phyloP scores from a whole-genome alignment of 768 basidiomycete genomes.

The Russula foetens region DNA sequence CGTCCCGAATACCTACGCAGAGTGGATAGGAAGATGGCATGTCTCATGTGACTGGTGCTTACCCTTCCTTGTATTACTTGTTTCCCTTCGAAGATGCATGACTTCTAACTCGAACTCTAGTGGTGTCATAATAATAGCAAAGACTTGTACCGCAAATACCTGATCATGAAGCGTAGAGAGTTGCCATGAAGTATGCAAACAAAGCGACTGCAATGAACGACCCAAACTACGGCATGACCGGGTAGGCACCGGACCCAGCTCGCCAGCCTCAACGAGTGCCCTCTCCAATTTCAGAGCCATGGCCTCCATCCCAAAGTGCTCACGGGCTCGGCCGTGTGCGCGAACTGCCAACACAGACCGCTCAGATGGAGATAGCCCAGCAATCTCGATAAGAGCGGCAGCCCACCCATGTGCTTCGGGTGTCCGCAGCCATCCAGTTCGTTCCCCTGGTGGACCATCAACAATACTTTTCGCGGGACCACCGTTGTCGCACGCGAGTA shows the following conservation, averaged over 20 bases:
- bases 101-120: no score
- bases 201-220: conserved; percentile 2
- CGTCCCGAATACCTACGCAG: no score
- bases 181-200: conserved; percentile 14
- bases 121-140: no score
- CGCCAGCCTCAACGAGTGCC: conserved; percentile 45
- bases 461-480: conserved; percentile 88
- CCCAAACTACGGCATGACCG: conserved; percentile 4
- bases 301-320: conserved; percentile 67
- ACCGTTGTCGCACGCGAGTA: conserved; percentile 79
- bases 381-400: conserved; percentile 52
- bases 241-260: conserved; percentile 40
- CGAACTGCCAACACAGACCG: conserved; percentile 42
- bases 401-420: conserved; percentile 67
- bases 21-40: no score
- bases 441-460: conserved; percentile 30
- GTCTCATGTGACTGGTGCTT: no score
- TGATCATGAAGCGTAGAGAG: neutral
- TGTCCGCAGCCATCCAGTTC: conserved; percentile 72
- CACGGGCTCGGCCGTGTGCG: conserved; percentile 52
- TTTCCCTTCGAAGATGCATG: no score
- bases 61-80: no score
- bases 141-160: no score
- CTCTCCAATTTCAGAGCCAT: conserved; percentile 57
- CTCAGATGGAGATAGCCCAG: conserved; percentile 35